Evolutionary conservation across 1,139 yeast genomes (phyloP).

Genomic region (Zygoascus sp.): DNA sequence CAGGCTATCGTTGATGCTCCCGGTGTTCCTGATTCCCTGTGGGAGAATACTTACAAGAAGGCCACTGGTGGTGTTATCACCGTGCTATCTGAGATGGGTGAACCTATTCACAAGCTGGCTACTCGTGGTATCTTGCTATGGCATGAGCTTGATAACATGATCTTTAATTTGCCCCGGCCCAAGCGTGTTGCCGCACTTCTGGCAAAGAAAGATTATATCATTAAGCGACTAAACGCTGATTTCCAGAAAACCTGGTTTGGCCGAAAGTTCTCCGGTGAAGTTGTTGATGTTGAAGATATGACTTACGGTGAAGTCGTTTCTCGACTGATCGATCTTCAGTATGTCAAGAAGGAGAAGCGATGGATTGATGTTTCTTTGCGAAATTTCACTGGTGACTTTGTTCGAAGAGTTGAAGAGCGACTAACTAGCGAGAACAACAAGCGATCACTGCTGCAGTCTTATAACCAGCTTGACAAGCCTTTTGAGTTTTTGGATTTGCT

Average conservation of each 20-base stretch:
- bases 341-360: slow-evolving; percentile 68
- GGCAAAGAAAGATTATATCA: slow-evolving; percentile 82
- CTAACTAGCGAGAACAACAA: slow-evolving; percentile 52
- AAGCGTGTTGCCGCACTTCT: slow-evolving; percentile 77
- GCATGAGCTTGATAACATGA: slow-evolving; percentile 89
- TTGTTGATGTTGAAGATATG: slow-evolving; percentile 88
- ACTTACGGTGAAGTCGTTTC: slow-evolving; percentile 87
- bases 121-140: slow-evolving; percentile 97
- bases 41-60: slow-evolving; percentile 94
- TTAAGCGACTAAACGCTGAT: slow-evolving; percentile 80
- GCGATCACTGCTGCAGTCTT: slow-evolving; percentile 70
- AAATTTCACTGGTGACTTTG: slow-evolving; percentile 79
- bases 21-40: slow-evolving; percentile 81
- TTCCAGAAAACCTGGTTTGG: slow-evolving; percentile 98
- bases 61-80: slow-evolving; percentile 97
- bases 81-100: slow-evolving; percentile 98
- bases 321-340: slow-evolving; percentile 85
- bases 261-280: slow-evolving; percentile 68
- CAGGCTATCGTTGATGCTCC: slow-evolving; percentile 83
- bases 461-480: slow-evolving; percentile 64
- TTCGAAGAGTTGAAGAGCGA: slow-evolving; percentile 96
- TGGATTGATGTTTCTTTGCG: slow-evolving; percentile 90
- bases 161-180: slow-evolving; percentile 85
- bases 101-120: slow-evolving; percentile 97
- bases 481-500: slow-evolving; percentile 54